A percentile compares a stretch with the other conserved stretches of the same genome.
These are phyloP conservation scores for Aspergillus transmontanensis DNA, from an alignment of 2,329 filamentous ascomycete genomes.

Conservation along the genomic window DNA sequence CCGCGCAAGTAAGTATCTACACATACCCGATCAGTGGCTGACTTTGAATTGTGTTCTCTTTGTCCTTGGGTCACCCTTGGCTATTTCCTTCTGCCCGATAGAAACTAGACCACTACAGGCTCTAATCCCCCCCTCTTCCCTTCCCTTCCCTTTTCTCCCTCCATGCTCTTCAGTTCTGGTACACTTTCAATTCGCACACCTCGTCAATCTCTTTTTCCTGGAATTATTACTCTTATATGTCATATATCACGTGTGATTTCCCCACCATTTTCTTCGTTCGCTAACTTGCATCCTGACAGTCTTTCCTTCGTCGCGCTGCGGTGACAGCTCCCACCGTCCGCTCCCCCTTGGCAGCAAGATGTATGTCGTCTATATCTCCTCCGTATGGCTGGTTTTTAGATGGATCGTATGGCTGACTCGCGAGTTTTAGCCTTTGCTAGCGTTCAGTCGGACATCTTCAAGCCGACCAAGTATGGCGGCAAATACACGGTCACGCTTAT, in stretches of 20 bases:
- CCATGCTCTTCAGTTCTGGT: not conserved
- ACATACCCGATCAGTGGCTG: not conserved
- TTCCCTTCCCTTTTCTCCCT: not conserved
- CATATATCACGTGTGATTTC: not conserved
- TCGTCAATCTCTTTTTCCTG: not conserved
- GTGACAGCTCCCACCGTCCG: conserved; percentile 51
- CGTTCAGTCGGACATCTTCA: conserved; percentile 93
- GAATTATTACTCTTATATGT: not conserved
- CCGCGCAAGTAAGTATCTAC: conserved; percentile 41
- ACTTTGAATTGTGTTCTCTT: not conserved
- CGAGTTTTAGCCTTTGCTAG: conserved; percentile 67
- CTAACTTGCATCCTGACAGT: conserved; percentile 42
- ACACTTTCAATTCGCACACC: not conserved
- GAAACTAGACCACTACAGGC: conserved; percentile 43
- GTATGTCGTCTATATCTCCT: conserved; percentile 45
- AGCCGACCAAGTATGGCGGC: conserved; percentile 97
- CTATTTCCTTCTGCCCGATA: conserved; percentile 45
- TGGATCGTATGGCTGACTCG: conserved; percentile 17
- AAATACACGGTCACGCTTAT: conserved; percentile 99
- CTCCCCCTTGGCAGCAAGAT: conserved; percentile 56
- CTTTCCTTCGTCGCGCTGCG: conserved; percentile 58
- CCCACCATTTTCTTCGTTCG: not conserved
- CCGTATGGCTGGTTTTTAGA: not conserved
- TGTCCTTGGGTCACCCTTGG: conserved; percentile 6
- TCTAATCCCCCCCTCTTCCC: conserved; percentile 37